Evolutionary conservation across 805 yeast genomes (phyloP), one percentile per base, ranked within the genome.

Genomic region (Suhomyces sp.): DNA sequence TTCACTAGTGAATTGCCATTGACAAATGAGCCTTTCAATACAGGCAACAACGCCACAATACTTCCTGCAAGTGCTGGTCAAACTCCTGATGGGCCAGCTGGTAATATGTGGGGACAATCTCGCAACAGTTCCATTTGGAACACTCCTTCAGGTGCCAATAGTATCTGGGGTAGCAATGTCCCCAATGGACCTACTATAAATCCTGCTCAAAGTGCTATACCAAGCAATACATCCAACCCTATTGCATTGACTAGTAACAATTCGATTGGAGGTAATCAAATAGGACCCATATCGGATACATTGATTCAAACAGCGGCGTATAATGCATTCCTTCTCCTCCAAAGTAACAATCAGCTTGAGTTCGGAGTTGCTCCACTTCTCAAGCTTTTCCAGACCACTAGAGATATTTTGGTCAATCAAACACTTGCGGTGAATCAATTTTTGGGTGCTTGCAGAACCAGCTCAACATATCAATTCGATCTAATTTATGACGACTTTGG

Each of bases 401-500:
- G 55, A 36, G 33, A 40, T 25, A 45, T 58, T 18, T 55, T 49
- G 33, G 62, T 56, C 39, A 61, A 41, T 48, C 48, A 44, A 36
- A 51, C 33, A 20, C 53, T 53, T 31, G 55, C 52, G 39, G 63
- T 48, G 43, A 68, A 55, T 40, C 66, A 48, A 25, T 63, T 55
- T 38, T 51, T 68, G 35, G 42, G 45, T 12, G 48, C 47, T 6
- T 54, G 59, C 20, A 49, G 50, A 8, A 54, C 53, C 12, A 42
- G 62, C 20, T 33, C 56, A 10, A 51, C 54, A 4, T 53, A 59
- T 36, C 53, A 55, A 16, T 74, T 73, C 46, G 74, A 71, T 15
- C 52, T 71, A 26, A 46, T 66, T 15, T 68, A 65, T 45, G 77
- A 74, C 42, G 74, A 71, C 36, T 53, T 63, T 27, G 72, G 74